Conservation (phyloP, 2,329 filamentous ascomycete genomes). For the Sclerotinia subarctica region DNA sequence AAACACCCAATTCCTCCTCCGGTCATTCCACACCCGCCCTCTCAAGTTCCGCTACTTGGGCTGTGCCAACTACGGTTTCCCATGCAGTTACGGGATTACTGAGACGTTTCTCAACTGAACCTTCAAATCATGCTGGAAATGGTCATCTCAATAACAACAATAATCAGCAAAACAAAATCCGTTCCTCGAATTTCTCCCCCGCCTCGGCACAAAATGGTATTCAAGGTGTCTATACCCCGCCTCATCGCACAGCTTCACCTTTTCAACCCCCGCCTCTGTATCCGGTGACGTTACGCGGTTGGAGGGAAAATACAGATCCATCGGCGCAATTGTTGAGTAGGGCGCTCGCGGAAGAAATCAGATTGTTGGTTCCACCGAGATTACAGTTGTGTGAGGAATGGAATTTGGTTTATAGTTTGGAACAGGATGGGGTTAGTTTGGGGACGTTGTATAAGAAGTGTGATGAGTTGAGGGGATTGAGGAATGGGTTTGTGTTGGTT, state of each 20-base stretch:
- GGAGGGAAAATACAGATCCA: slow-evolving; percentile 55
- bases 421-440: slow-evolving; percentile 86
- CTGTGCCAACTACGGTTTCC: slow-evolving; percentile 46
- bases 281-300: slow-evolving; percentile 69
- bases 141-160: slow-evolving; percentile 22
- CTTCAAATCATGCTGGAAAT: slow-evolving; percentile 23
- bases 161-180: slow-evolving; percentile 21
- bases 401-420: slow-evolving; percentile 82
- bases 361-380: slow-evolving; percentile 80
- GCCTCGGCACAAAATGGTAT: slow-evolving; percentile 25
- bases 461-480: slow-evolving; percentile 60
- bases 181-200: neutral
- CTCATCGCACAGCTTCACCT: slow-evolving; percentile 63
- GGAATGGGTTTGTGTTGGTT: slow-evolving; percentile 87
- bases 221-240: slow-evolving; percentile 36
- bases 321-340: slow-evolving; percentile 65
- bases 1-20: slow-evolving; percentile 27
- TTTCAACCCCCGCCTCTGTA: slow-evolving; percentile 88
- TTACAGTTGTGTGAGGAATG: slow-evolving; percentile 85
- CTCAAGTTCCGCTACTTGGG: slow-evolving; percentile 44
- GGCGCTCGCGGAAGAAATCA: slow-evolving; percentile 85
- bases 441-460: slow-evolving; percentile 81
- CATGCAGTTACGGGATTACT: slow-evolving; percentile 61
- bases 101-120: slow-evolving; percentile 60
- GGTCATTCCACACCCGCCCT: slow-evolving; percentile 37